A percentile compares a stretch with the other conserved stretches of the same genome.
phyloP scores from a whole-genome alignment of 164 flowering plant species.

The Liquidambar formosana region DNA sequence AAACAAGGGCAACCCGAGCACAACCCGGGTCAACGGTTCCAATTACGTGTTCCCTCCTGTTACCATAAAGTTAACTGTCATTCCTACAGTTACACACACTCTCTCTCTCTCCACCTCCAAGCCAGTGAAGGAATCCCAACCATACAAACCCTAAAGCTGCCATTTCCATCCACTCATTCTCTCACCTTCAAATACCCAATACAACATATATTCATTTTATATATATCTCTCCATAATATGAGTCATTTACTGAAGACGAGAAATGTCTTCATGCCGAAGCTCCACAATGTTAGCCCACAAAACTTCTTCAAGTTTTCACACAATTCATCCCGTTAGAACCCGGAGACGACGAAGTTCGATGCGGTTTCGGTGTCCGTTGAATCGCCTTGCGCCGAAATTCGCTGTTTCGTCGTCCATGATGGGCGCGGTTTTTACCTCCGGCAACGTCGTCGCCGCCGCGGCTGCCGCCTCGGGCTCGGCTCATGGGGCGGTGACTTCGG shows the following conservation, averaged over 20 bases:
- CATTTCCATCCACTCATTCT: background rate
- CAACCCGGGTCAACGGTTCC: no score
- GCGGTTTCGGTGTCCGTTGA: conserved; percentile 16
- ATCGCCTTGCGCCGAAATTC: conserved; percentile 28
- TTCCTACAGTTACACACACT: no score
- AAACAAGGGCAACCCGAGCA: no score
- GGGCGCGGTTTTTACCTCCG: conserved; percentile 40
- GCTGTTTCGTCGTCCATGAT: conserved; percentile 42
- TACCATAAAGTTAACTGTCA: no score
- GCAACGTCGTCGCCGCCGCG: conserved; percentile 70
- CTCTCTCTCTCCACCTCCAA: no score
- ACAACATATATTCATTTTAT: no score
- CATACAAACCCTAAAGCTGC: background rate
- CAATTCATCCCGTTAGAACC: background rate
- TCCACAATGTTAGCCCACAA: conserved; percentile 20
- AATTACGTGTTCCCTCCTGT: no score
- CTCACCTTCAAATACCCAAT: background rate
- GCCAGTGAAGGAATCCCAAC: background rate
- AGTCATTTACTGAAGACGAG: no score
- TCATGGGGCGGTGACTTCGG: conserved; percentile 80
- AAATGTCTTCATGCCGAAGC: conserved; percentile 24
- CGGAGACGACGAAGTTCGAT: conserved; percentile 17
- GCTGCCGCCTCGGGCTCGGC: conserved; percentile 49
- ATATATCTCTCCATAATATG: no score
- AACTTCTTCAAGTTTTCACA: conserved; percentile 10